Evolutionary conservation across 1,139 yeast genomes (phyloP).

Genomic region (Pichia sp.): DNA sequence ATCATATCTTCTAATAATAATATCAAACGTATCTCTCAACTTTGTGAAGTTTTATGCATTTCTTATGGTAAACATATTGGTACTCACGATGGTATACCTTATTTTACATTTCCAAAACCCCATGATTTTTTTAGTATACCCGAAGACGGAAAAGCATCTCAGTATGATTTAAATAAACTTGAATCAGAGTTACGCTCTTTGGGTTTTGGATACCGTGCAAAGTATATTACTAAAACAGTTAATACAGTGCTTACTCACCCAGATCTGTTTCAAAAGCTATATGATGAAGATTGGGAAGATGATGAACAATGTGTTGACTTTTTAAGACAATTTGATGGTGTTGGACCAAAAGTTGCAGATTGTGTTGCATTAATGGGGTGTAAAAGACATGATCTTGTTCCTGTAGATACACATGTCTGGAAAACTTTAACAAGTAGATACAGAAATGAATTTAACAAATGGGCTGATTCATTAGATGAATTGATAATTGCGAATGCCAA

Average conservation of each 20-base stretch:
- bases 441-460: constrained; percentile 23
- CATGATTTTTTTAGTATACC: constrained; percentile 35
- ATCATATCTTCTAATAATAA: constrained; percentile 96
- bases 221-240: constrained; percentile 78
- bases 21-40: constrained; percentile 84
- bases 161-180: constrained; percentile 1
- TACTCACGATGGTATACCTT: constrained; percentile 48
- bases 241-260: constrained; percentile 36
- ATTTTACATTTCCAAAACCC: constrained; percentile 74
- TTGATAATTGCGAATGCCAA: too few species aligned
- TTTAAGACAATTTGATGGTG: constrained; percentile 70
- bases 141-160: not conserved
- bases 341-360: constrained; percentile 98
- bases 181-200: constrained; percentile 46
- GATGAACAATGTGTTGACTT: constrained; percentile 54
- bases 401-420: constrained; percentile 95
- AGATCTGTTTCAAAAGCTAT: constrained; percentile 32
- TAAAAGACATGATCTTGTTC: constrained; percentile 83
- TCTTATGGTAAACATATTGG: constrained; percentile 65
- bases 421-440: constrained; percentile 85
- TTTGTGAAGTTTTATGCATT: constrained; percentile 77
- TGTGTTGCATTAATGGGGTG: constrained; percentile 90
- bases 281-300: constrained; percentile 6
- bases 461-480: constrained; percentile 21
- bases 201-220: constrained; percentile 93